Evolutionary conservation across 192 early-diverging fungal species (phyloP).

Genomic region (Mortierella hygrophila): DNA sequence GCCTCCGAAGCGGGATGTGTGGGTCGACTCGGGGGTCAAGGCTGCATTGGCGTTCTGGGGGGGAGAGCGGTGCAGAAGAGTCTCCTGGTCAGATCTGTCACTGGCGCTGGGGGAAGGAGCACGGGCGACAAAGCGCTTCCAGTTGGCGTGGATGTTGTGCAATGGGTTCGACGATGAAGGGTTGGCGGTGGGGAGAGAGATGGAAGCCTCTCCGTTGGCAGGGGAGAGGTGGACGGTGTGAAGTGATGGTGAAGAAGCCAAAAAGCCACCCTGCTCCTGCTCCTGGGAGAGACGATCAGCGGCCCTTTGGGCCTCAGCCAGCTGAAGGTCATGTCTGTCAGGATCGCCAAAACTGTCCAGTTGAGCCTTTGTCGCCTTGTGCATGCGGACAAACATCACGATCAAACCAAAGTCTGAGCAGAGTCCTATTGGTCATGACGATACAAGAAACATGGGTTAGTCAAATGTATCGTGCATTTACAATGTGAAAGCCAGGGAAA

Average conservation of each 20-base stretch:
- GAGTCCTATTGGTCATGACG: conserved; percentile 33
- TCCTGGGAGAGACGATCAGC: conserved; percentile 23
- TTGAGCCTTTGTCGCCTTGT: conserved; percentile 44
- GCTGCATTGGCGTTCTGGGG: conserved; percentile 14
- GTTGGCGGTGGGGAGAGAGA: not conserved
- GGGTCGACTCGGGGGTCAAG: conserved; percentile 17
- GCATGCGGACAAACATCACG: conserved; percentile 44
- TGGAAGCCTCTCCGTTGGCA: not conserved
- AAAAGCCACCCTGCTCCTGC: conserved; percentile 4
- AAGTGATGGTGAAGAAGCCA: conserved; percentile 12
- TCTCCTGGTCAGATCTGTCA: conserved; percentile 4
- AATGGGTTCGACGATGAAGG: conserved; percentile 5
- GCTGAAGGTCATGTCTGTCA: conserved; percentile 18
- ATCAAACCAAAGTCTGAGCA: conserved; percentile 54
- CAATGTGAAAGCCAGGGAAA: not conserved
- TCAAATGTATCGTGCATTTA: not conserved
- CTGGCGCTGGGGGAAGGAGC: conserved; percentile 16
- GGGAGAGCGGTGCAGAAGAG: not conserved
- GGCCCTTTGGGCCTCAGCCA: conserved; percentile 34
- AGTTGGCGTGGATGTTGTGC: conserved; percentile 22
- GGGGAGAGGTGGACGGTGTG: conserved; percentile 10
- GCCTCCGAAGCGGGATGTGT: conserved; percentile 11
- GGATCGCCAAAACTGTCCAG: conserved; percentile 24
- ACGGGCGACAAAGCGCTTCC: conserved; percentile 42
- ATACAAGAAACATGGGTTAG: not conserved